phyloP scores from a whole-genome alignment of 2,329 filamentous ascomycete genomes.

The Hirsutella rhossiliensis region DNA sequence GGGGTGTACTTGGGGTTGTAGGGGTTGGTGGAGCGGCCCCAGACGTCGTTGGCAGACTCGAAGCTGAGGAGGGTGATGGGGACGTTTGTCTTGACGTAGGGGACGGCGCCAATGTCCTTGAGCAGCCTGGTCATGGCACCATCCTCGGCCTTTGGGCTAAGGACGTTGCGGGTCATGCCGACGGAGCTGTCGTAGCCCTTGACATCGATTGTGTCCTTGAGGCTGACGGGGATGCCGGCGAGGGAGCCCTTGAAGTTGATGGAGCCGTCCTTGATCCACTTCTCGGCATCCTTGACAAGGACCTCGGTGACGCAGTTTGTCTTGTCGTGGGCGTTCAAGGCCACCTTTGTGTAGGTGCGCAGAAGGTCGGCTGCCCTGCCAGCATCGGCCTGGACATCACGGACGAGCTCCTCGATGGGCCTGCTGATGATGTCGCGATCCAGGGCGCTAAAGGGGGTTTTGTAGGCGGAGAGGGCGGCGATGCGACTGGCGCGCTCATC shows the following conservation, averaged over 20 bases:
- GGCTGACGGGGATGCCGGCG: constrained; percentile 73
- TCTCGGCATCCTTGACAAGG: constrained; percentile 65
- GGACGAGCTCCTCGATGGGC: constrained; percentile 67
- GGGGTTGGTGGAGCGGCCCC: constrained; percentile 73
- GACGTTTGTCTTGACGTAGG: constrained; percentile 86
- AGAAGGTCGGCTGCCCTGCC: constrained; percentile 61
- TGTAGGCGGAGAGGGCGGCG: constrained; percentile 53
- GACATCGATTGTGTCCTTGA: constrained; percentile 74
- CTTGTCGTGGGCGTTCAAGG: constrained; percentile 68
- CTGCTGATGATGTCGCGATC: constrained; percentile 59
- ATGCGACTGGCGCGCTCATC: constrained; percentile 61
- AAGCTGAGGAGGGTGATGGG: constrained; percentile 81
- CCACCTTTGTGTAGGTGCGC: constrained; percentile 77
- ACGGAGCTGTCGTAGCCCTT: constrained; percentile 74
- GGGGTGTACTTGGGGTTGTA: constrained; percentile 77
- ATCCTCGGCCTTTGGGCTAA: constrained; percentile 54
- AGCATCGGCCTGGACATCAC: constrained; percentile 59
- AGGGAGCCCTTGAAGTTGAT: constrained; percentile 70
- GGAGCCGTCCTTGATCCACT: constrained; percentile 47
- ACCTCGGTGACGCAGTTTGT: constrained; percentile 89
- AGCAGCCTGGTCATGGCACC: constrained; percentile 63
- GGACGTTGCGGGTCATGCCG: constrained; percentile 63
- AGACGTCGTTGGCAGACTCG: constrained; percentile 66
- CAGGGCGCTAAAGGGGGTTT: constrained; percentile 45
- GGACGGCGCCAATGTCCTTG: constrained; percentile 79